phyloP scores from a whole-genome alignment of 306 rosid genomes.

The Pyrus betulifolia region DNA sequence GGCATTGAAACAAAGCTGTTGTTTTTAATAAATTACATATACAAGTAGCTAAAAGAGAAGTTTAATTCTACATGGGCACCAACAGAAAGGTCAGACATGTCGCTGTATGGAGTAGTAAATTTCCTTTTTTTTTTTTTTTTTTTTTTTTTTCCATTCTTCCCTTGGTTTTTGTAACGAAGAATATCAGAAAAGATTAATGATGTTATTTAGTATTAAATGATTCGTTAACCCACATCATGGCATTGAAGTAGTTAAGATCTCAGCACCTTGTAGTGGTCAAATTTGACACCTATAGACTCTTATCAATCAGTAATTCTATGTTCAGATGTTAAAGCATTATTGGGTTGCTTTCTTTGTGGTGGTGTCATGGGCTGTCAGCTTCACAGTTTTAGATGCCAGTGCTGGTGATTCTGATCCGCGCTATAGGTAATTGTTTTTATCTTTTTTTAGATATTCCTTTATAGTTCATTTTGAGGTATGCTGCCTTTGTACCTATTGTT shows the following conservation, averaged over 20 bases:
- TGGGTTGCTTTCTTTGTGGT: constrained; percentile 40
- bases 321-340: constrained; percentile 50
- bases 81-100: background rate
- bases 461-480: background rate
- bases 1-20: background rate
- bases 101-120: background rate
- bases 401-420: constrained; percentile 72
- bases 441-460: background rate
- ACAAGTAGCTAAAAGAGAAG: background rate
- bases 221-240: background rate
- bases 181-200: background rate
- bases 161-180: background rate
- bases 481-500: background rate
- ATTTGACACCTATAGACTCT: background rate
- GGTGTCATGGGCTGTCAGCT: constrained; percentile 35
- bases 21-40: background rate
- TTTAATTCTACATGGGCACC: background rate
- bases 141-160: background rate
- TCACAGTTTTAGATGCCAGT: constrained; percentile 51
- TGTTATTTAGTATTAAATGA: background rate
- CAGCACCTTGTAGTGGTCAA: background rate
- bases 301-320: background rate
- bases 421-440: constrained; percentile 39
- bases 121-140: background rate
- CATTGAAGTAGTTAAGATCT: background rate